Conservation (phyloP, 2,329 filamentous ascomycete species). For the Trichoderma arundinaceum region DNA sequence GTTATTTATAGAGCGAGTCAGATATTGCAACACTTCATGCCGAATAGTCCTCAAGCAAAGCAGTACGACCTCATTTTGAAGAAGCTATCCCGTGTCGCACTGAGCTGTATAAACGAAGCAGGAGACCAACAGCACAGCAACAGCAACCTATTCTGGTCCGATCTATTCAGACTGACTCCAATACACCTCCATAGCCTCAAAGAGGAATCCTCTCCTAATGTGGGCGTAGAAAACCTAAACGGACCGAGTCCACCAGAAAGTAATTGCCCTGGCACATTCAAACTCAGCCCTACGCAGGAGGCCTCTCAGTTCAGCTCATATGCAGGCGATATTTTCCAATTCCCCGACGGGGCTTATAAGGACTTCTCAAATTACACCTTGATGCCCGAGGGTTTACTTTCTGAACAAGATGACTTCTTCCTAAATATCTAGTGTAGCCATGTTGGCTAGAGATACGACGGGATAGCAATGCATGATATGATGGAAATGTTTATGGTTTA, state of each 20-base stretch:
- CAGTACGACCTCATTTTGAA: conserved; percentile 12
- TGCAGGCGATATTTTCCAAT: background rate
- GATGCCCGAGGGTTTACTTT: background rate
- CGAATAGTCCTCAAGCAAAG: background rate
- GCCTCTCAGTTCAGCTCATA: background rate
- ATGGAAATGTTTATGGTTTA: too few relatives aligned
- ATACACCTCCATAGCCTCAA: background rate
- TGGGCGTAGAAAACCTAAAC: too few relatives aligned
- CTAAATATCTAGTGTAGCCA: background rate
- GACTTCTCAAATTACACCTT: background rate
- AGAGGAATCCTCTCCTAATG: background rate
- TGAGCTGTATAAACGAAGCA: background rate
- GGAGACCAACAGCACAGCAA: background rate
- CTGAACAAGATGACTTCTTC: background rate
- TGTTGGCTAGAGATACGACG: too few relatives aligned
- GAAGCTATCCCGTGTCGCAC: background rate
- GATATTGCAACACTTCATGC: conserved; percentile 9
- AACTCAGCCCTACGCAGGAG: background rate
- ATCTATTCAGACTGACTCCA: background rate
- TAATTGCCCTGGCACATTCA: background rate
- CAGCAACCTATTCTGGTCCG: background rate
- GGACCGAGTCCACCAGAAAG: background rate
- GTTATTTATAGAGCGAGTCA: background rate
- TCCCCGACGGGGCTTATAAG: conserved; percentile 11
- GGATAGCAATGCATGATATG: too few relatives aligned